Evolutionary conservation across 331 rosid genomes (phyloP).

Genomic region (Quercus lobata): DNA sequence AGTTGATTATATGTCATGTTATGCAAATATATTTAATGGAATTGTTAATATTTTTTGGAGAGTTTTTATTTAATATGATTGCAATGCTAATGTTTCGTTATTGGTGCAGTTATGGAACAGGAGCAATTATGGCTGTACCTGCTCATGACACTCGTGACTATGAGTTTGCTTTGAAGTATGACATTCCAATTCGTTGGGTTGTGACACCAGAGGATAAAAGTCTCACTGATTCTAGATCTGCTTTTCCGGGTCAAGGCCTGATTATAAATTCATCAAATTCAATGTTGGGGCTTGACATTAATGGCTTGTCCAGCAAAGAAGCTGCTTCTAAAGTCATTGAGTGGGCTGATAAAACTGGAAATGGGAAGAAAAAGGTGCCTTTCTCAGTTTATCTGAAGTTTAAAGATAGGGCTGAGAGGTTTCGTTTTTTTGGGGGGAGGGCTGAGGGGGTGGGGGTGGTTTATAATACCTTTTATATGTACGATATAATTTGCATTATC

Average conservation of each 20-base stretch:
- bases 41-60: slow-evolving; percentile 6
- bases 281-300: slow-evolving; percentile 61
- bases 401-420: not conserved
- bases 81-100: slow-evolving; percentile 16
- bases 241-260: slow-evolving; percentile 72
- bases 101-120: slow-evolving; percentile 86
- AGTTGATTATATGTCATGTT: slow-evolving; percentile 16
- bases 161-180: slow-evolving; percentile 79
- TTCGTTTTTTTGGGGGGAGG: not conserved
- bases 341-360: slow-evolving; percentile 85
- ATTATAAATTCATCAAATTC: slow-evolving; percentile 61
- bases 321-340: slow-evolving; percentile 71
- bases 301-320: slow-evolving; percentile 71
- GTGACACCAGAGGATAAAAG: slow-evolving; percentile 60
- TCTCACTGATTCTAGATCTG: slow-evolving; percentile 44
- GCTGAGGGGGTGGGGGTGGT: not conserved
- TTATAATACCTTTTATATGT: not conserved
- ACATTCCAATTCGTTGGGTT: slow-evolving; percentile 63
- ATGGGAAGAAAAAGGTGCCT: slow-evolving; percentile 81
- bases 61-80: not conserved
- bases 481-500: slow-evolving; percentile 15
- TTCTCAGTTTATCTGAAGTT: slow-evolving; percentile 15
- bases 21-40: slow-evolving; percentile 9
- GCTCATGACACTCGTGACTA: slow-evolving; percentile 91
- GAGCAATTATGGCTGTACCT: slow-evolving; percentile 97